These are phyloP conservation scores for Phaeosphaeria sp. DNA, from an alignment of 2,329 filamentous ascomycete species.

Conservation along the genomic window DNA sequence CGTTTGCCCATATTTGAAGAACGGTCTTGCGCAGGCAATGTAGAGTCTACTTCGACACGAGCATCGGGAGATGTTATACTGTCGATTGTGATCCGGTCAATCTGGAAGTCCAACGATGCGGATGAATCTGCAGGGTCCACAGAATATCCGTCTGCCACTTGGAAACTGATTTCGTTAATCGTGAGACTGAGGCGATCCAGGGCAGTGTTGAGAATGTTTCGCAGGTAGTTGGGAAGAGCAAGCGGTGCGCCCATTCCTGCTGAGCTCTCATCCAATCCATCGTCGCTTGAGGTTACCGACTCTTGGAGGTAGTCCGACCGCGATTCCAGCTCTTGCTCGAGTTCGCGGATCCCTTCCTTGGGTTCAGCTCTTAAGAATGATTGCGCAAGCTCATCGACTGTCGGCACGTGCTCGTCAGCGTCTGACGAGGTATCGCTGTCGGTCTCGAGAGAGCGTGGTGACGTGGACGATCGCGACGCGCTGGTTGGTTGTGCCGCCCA, in stretches of 20 bases:
- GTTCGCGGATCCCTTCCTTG: constrained; percentile 66
- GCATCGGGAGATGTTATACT: constrained; percentile 56
- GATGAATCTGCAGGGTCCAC: constrained; percentile 61
- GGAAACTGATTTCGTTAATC: constrained; percentile 70
- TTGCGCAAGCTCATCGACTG: constrained; percentile 74
- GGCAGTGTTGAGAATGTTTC: constrained; percentile 75
- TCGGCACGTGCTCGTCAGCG: constrained; percentile 61
- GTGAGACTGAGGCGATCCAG: constrained; percentile 72
- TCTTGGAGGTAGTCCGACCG: constrained; percentile 68
- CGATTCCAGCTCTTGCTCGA: constrained; percentile 72
- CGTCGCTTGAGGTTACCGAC: constrained; percentile 65
- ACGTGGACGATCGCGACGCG: constrained; percentile 11
- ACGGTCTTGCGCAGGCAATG: constrained; percentile 11
- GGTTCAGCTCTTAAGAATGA: constrained; percentile 80
- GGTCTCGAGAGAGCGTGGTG: constrained; percentile 14
- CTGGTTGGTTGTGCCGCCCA: constrained; percentile 7
- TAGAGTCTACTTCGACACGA: constrained; percentile 28
- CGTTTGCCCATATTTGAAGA: constrained; percentile 68
- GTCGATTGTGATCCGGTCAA: constrained; percentile 71
- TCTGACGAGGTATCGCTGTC: constrained; percentile 26
- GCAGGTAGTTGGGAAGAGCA: constrained; percentile 72
- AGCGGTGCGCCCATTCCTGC: constrained; percentile 74
- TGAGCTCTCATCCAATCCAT: constrained; percentile 66
- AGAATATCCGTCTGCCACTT: constrained; percentile 63
- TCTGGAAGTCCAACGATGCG: constrained; percentile 69